A percentile compares a stretch with the other conserved stretches of the same genome.
Conservation (phyloP, 2,329 filamentous ascomycete genomes). For the Apiospora saccharicola region DNA sequence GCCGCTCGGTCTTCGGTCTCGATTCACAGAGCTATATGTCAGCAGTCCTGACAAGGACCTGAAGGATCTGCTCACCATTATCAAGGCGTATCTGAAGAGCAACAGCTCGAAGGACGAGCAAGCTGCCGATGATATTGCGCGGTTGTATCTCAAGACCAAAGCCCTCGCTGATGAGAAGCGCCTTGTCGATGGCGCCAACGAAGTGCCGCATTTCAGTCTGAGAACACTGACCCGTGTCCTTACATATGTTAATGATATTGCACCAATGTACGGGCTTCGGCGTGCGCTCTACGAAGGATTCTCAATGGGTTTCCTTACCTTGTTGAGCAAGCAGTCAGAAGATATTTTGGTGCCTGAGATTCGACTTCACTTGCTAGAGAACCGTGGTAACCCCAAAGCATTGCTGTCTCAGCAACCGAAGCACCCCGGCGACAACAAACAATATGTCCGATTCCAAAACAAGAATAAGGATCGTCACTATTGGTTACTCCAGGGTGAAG, state of each 20-base stretch:
- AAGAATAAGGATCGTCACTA: slow-evolving; percentile 75
- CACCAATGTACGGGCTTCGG: slow-evolving; percentile 82
- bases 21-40: slow-evolving; percentile 96
- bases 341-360: slow-evolving; percentile 80
- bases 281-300: slow-evolving; percentile 93
- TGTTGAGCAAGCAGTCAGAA: slow-evolving; percentile 84
- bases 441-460: slow-evolving; percentile 81
- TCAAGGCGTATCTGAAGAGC: slow-evolving; percentile 84
- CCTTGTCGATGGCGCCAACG: slow-evolving; percentile 92
- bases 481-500: slow-evolving; percentile 82
- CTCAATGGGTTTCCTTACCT: slow-evolving; percentile 95
- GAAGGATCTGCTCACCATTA: slow-evolving; percentile 86
- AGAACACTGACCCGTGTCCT: slow-evolving; percentile 90
- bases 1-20: slow-evolving; percentile 84
- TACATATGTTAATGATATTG: slow-evolving; percentile 85
- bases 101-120: slow-evolving; percentile 75
- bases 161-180: slow-evolving; percentile 80
- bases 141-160: slow-evolving; percentile 89
- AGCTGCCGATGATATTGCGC: slow-evolving; percentile 80
- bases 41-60: slow-evolving; percentile 86
- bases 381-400: slow-evolving; percentile 71
- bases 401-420: slow-evolving; percentile 81
- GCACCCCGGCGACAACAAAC: slow-evolving; percentile 76
- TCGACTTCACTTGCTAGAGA: slow-evolving; percentile 78
- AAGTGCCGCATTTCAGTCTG: slow-evolving; percentile 96